Base-by-base conservation (phyloP, 2,329 filamentous ascomycete species). In the Pseudocercospora fuligena region DNA sequence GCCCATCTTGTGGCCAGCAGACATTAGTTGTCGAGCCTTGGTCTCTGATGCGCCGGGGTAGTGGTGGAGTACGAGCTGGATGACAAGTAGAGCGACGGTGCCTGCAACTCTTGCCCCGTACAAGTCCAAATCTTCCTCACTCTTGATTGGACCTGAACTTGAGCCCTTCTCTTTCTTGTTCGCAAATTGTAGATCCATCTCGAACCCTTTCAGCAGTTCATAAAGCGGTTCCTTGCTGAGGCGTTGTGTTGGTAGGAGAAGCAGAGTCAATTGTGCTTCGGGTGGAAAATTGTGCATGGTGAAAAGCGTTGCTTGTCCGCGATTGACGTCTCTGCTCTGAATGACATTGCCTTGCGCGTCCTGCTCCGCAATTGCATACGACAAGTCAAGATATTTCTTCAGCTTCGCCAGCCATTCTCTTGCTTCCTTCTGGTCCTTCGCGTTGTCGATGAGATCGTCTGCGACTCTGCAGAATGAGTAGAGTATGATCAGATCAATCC, bases 401-500 rank as follows among this genome's bases (percentile, higher is more conserved):
- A 92, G 80, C 73, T 86, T 88, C 16, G 78, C 74, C 54, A 91
- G 86, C 85, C 88, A 91, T 8, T 78, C 72, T 27, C 79, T 78
- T 5, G 89, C 88, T 70, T 89, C 86, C 0, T 80, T 73, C 0
- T 80, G 75, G 1, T 82, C 82, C 1, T 79, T 72, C 0, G 90
- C 86, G 66, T 92, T 85, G 70, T 93, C 90, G 8, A 93, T 85
- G 4, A 93, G 81, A 72, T 93, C 90, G 74, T 93, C 91, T 1
- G 89, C 89, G 9, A 92, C 86, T 11, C 90, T 84, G 72, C 90
- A 93, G 74, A 92, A 92, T 0, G 89, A 90, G 74, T 92, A 92
- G 3, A 93, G 79, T 1, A 91, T 78, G 27, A 91, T 84, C 12
- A 93, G 76, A 70, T 93, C 90, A 31, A 90, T 88, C 5, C 90